Evolutionary conservation across 2,329 filamentous ascomycete genomes (phyloP), one percentile per base, ranked within the genome.

Genomic region (Fusarium liriodendri): DNA sequence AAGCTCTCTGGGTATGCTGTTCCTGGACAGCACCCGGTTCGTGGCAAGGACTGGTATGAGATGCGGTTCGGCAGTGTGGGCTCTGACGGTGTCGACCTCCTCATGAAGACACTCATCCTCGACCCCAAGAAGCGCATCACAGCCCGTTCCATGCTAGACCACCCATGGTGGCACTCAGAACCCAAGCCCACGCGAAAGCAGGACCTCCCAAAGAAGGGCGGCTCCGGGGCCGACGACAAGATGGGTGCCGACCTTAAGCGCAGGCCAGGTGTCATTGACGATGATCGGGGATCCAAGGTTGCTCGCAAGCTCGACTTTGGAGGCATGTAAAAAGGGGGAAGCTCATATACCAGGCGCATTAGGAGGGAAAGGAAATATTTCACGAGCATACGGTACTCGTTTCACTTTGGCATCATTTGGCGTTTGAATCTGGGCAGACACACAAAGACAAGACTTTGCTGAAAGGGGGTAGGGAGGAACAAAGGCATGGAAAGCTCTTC

Each of bases 81-180:
- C 25, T 85, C 91, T 11, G 90, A 94, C 60, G 97, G 97, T 50
- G 94, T 97, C 33, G 95, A 98, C 81, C 85, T 99, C 69, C 87
- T 99, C 60, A 94, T 97, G 87, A 91, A 90, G 75, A 97, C 97
- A 84, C 87, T 98, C 70, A 88, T 89, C 14, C 89, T 98, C 71
- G 95, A 99, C 83, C 97, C 97, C n/a, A 90, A 91, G 79, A 95
- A 93, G 82, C 89, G 97, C 67, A 92, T 94, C 77, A 94, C 92
- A 0, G 94, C 95, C 0, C 87, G 89, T 38, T 90, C 94, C 72
- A 92, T 97, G 81, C 87, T 99, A 64, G 87, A 91, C 80, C 95
- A 98, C 81, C 85, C 88, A 57, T 99, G 94, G 92, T 99, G 96
- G 95, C 90, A 89, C 45, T 90, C 89, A 27, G 93, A 97, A 38